Evolutionary conservation across 768 basidiomycete species (phyloP).

Genomic region (Leccinum variicolor): DNA sequence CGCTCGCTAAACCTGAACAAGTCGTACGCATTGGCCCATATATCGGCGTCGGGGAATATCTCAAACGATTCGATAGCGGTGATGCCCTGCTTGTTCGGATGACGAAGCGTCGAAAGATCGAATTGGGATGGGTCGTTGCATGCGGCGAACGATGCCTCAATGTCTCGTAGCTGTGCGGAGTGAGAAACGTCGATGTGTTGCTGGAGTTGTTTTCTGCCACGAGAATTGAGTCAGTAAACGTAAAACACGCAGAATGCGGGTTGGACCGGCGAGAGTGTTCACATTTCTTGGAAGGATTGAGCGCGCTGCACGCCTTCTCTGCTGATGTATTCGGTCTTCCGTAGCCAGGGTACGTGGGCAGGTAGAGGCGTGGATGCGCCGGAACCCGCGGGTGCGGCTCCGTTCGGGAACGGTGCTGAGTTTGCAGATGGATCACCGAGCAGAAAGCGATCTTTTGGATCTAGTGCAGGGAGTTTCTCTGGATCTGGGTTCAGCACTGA

Average conservation of each 20-base stretch:
- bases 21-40: conserved; percentile 90
- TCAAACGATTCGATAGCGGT: conserved; percentile 80
- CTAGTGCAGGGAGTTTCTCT: conserved; percentile 53
- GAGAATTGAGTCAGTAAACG: not conserved
- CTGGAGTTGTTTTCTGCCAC: conserved; percentile 46
- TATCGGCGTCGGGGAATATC: conserved; percentile 76
- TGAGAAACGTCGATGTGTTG: conserved; percentile 67
- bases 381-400: conserved; percentile 32
- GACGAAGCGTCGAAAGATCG: conserved; percentile 55
- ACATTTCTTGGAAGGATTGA: conserved; percentile 53
- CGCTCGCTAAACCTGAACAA: conserved; percentile 83
- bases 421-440: conserved; percentile 61
- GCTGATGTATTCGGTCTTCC: conserved; percentile 88
- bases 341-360: conserved; percentile 81
- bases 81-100: conserved; percentile 76
- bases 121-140: conserved; percentile 52
- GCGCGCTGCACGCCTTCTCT: conserved; percentile 50
- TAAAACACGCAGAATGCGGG: not conserved
- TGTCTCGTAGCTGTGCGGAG: conserved; percentile 69
- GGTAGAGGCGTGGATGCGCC: conserved; percentile 44
- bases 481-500: conserved; percentile 66
- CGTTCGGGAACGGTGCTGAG: conserved; percentile 40
- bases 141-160: conserved; percentile 72
- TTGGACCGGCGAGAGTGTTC: conserved; percentile 20
- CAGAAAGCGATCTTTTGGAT: conserved; percentile 74